Conservation (phyloP, 352 stramenopile species). For the Globisporangium megalacanthum region DNA sequence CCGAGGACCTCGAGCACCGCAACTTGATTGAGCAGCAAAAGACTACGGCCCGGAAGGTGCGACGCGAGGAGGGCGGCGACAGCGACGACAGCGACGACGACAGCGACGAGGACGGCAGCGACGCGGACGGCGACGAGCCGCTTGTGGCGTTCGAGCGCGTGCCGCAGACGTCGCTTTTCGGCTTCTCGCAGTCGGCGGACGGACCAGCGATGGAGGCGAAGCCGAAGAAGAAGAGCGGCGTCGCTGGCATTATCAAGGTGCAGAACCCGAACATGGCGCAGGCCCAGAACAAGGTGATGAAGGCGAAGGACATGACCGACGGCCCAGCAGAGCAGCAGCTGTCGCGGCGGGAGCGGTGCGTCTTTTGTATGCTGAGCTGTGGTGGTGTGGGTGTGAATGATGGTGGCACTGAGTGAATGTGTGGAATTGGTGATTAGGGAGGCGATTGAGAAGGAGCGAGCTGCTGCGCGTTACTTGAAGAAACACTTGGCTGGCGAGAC, state of each 20-base stretch:
- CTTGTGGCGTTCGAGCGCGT: slow-evolving; percentile 70
- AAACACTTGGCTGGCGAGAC: slow-evolving; percentile 83
- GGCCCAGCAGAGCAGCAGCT: slow-evolving; percentile 61
- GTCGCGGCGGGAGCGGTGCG: slow-evolving; percentile 69
- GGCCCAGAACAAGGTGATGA: slow-evolving; percentile 78
- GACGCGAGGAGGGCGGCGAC: slow-evolving; percentile 35
- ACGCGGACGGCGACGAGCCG: slow-evolving; percentile 41
- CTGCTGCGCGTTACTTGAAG: slow-evolving; percentile 73
- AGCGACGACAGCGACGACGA: slow-evolving; percentile 42
- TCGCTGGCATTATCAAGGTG: slow-evolving; percentile 64
- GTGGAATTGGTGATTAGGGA: slow-evolving; percentile 23
- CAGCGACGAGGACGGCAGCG: slow-evolving; percentile 27
- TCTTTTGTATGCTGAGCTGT: not conserved
- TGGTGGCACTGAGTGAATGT: not conserved
- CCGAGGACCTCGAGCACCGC: slow-evolving; percentile 78
- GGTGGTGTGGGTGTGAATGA: not conserved
- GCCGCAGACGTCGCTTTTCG: slow-evolving; percentile 70
- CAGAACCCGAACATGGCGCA: slow-evolving; percentile 80
- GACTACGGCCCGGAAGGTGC: slow-evolving; percentile 59
- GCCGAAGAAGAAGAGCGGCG: slow-evolving; percentile 67
- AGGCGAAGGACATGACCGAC: slow-evolving; percentile 79
- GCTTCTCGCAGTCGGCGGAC: slow-evolving; percentile 52
- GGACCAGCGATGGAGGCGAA: slow-evolving; percentile 51
- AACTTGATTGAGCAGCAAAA: slow-evolving; percentile 73
- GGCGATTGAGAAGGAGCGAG: slow-evolving; percentile 80